Percentiles rank a stretch among this genome's conserved stretches.
Conservation (phyloP, 2,329 filamentous ascomycete species). For the Dendryphion nanum region DNA sequence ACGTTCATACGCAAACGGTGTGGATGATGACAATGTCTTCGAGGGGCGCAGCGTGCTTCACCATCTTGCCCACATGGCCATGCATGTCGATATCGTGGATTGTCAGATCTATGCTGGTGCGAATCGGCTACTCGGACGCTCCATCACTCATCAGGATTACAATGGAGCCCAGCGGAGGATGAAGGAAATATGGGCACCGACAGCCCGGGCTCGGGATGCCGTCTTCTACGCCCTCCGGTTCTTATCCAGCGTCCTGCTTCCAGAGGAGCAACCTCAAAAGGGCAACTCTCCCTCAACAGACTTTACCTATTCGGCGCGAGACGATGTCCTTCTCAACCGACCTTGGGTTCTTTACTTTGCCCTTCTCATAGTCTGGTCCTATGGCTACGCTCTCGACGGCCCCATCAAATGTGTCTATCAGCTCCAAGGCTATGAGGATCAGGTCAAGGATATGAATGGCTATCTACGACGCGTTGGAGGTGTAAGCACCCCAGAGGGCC, state of each 20-base stretch:
- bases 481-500: slow-evolving; percentile 71
- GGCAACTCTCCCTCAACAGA: slow-evolving; percentile 28
- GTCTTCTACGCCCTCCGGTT: slow-evolving; percentile 92
- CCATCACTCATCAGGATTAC: slow-evolving; percentile 80
- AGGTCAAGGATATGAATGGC: slow-evolving; percentile 72
- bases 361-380: slow-evolving; percentile 89
- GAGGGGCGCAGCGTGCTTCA: slow-evolving; percentile 88
- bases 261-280: slow-evolving; percentile 47
- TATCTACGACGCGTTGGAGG: slow-evolving; percentile 73
- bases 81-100: slow-evolving; percentile 96
- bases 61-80: slow-evolving; percentile 89
- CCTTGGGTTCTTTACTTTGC: slow-evolving; percentile 97
- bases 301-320: slow-evolving; percentile 70
- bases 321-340: slow-evolving; percentile 86
- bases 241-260: slow-evolving; percentile 76
- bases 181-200: slow-evolving; percentile 86
- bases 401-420: slow-evolving; percentile 56
- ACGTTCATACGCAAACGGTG: slow-evolving; percentile 28
- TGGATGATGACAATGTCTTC: slow-evolving; percentile 69
- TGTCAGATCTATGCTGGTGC: slow-evolving; percentile 94
- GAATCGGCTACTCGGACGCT: slow-evolving; percentile 77
- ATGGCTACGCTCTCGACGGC: slow-evolving; percentile 87
- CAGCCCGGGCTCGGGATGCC: slow-evolving; percentile 83
- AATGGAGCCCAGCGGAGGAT: slow-evolving; percentile 77
- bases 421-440: slow-evolving; percentile 62